A percentile compares a stretch with the other conserved stretches of the same genome.
phyloP scores from a whole-genome alignment of 1,284 basidiomycete genomes.

The Stereum hirsutum region DNA sequence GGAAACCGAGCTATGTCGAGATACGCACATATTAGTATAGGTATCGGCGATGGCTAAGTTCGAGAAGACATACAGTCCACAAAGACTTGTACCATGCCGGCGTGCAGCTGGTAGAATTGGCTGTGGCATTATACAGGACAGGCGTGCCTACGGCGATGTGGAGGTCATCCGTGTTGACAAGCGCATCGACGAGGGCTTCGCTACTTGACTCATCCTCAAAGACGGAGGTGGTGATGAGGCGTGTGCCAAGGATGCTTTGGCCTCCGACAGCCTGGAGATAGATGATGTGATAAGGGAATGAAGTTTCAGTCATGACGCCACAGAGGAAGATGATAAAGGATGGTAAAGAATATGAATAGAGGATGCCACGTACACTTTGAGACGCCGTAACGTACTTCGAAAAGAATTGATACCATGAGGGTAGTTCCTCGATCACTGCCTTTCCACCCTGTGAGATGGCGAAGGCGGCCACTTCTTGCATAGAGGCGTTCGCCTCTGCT shows the following conservation, averaged over 20 bases:
- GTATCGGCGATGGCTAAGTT: too few relatives aligned
- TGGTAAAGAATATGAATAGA: too few relatives aligned
- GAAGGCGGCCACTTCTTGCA: slow-evolving; percentile 22
- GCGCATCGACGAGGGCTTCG: slow-evolving; percentile 16
- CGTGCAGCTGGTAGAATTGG: slow-evolving; percentile 33
- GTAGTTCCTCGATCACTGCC: slow-evolving; percentile 22
- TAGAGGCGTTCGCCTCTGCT: slow-evolving; percentile 19
- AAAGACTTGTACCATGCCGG: slow-evolving; percentile 35
- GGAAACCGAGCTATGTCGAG: slow-evolving; percentile 14
- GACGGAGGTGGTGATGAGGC: slow-evolving; percentile 20
- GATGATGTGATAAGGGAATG: too few relatives aligned
- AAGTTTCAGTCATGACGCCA: too few relatives aligned
- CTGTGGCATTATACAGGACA: slow-evolving; percentile 31
- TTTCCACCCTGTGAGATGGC: slow-evolving; percentile 20
- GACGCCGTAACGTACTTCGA: slow-evolving; percentile 18
- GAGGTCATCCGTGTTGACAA: slow-evolving; percentile 16
- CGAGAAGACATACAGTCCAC: slow-evolving; percentile 34
- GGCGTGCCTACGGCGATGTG: slow-evolving; percentile 27
- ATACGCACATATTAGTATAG: not conserved
- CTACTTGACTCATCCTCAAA: slow-evolving; percentile 19
- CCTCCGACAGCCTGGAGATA: slow-evolving; percentile 24
- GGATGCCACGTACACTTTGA: slow-evolving; percentile 19
- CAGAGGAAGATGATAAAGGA: too few relatives aligned
- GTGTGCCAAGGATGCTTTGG: slow-evolving; percentile 20
- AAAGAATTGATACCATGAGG: slow-evolving; percentile 24